These are phyloP conservation scores for Glutinoglossum americanum DNA, from an alignment of 495 filamentous ascomycete genomes.

Conservation along the genomic window DNA sequence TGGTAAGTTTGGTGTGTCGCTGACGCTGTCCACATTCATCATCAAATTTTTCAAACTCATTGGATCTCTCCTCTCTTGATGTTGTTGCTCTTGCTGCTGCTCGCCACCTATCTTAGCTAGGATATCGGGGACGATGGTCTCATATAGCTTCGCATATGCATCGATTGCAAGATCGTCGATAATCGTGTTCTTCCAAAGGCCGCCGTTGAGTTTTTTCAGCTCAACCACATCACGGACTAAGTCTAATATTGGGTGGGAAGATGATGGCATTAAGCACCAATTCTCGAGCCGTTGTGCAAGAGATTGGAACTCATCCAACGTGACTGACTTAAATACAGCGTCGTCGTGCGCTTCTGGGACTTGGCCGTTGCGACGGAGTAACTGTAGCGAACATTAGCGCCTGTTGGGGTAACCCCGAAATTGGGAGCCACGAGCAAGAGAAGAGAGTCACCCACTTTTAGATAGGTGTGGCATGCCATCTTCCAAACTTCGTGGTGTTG, in stretches of 20 bases:
- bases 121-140: constrained; percentile 26
- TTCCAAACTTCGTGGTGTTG: constrained; percentile 75
- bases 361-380: constrained; percentile 46
- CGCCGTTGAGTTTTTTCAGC: constrained; percentile 73
- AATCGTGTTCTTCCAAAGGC: constrained; percentile 58
- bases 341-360: constrained; percentile 50
- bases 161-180: constrained; percentile 86
- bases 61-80: constrained; percentile 26
- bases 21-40: constrained; percentile 19
- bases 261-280: constrained; percentile 23
- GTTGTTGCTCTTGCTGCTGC: constrained; percentile 5
- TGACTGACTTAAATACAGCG: constrained; percentile 56
- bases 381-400: constrained; percentile 10
- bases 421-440: background rate
- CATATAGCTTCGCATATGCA: constrained; percentile 63
- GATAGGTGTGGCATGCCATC: constrained; percentile 49
- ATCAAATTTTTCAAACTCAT: constrained; percentile 39
- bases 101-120: constrained; percentile 25
- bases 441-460: constrained; percentile 22
- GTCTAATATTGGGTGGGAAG: constrained; percentile 32
- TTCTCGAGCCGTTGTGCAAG: constrained; percentile 31
- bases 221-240: constrained; percentile 69
- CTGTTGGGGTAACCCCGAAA: background rate
- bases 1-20: constrained; percentile 11
- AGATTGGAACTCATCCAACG: constrained; percentile 56